Evolutionary conservation across 495 filamentous ascomycete species (phyloP), one percentile per base, ranked within the genome.

Genomic region (Aspergillus haitiensis): DNA sequence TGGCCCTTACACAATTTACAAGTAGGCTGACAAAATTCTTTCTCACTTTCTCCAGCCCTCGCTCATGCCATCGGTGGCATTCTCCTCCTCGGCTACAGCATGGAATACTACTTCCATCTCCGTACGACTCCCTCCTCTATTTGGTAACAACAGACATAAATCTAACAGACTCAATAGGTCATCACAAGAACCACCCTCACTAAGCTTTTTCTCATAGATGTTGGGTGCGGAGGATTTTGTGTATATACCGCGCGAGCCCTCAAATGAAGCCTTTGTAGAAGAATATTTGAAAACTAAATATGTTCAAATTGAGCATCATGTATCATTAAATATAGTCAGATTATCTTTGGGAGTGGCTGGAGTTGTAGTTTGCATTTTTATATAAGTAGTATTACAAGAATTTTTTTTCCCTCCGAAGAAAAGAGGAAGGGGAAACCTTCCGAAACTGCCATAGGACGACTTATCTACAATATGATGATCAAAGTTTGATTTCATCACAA

Each of bases 101-200:
- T 97, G 79, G 89, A 94, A 77, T 98, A 98, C 87, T 98, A 98
- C 84, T 98, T 95, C 89, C 95, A 99, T 78, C 85, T 98, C 64
- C 92, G 94, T 98, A 86, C 73, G 91, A 83, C 57, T 64, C 57
- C 45, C 63, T 31, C 11, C 27, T 46, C 9, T 11, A 33, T n/a
- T 13, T 5, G 34, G n/a, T 15, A 21, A 34, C 56, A 27, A 36
- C 33, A 42, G 31, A 12, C 15, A 37, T 6, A 45, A 47, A n/a
- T 54, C 71, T 72, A 57, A 69, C 50, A 47, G 39, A 15, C 16
- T 37, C 21, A 33, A 40, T 65, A 98, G 93, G 93, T 63, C 92
- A 97, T 83, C 92, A 97, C 88, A 98, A 98, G 89, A 96, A 97
- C 87, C 92, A 98, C 74, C 89, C 91, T 66, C 93, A 98, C 82